Percentiles rank a stretch among this genome's conserved stretches.
These are phyloP conservation scores for Rhododendron henanense DNA, from an alignment of 148 eudicot genomes.

Conservation along the genomic window DNA sequence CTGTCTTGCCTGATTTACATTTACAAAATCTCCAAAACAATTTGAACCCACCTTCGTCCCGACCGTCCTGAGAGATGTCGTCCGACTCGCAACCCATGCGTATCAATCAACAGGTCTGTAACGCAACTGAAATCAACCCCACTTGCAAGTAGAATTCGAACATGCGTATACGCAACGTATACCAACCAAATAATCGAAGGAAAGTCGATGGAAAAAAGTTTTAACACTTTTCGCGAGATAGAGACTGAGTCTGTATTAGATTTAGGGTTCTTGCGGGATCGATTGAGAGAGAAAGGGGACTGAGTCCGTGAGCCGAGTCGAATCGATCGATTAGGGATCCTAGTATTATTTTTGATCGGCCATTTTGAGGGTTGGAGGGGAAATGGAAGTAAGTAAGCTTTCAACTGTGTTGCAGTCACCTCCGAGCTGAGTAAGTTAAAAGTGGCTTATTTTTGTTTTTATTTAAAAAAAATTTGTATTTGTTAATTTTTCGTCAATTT, in stretches of 20 bases:
- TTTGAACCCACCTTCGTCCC: conserved; percentile 33
- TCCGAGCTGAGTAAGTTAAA: no score
- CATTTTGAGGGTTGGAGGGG: no score
- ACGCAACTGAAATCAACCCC: not conserved
- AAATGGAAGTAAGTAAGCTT: no score
- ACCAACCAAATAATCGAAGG: not conserved
- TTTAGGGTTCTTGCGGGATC: no score
- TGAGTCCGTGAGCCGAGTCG: no score
- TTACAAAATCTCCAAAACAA: not conserved
- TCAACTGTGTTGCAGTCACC: no score
- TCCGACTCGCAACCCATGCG: conserved; percentile 34
- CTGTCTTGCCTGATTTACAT: not conserved
- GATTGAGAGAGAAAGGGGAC: no score
- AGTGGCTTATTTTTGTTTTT: no score
- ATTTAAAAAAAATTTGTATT: no score
- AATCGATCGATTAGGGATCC: no score
- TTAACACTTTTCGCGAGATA: not conserved
- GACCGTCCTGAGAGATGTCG: conserved; percentile 33
- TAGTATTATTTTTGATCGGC: no score
- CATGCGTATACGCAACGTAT: not conserved
- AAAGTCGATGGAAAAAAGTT: not conserved
- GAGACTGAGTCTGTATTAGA: not conserved
- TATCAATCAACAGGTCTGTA: conserved; percentile 11
- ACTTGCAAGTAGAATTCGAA: not conserved
- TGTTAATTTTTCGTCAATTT: no score